These are phyloP conservation scores for Mrakia hoshinonis DNA, from an alignment of 768 basidiomycete species.

Conservation along the genomic window DNA sequence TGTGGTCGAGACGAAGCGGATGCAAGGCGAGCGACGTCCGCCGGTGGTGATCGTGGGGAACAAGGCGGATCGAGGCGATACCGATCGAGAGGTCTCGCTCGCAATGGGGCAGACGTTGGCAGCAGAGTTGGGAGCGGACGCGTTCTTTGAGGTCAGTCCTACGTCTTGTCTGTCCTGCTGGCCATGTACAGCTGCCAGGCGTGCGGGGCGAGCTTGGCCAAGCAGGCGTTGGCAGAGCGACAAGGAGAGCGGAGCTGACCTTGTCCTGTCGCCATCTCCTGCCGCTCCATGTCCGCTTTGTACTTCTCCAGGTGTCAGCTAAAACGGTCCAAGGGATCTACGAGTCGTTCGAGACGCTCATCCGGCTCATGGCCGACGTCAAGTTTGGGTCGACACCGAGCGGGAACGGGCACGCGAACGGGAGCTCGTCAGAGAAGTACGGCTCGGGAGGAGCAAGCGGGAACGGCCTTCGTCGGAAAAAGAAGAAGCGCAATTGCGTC, in stretches of 20 bases:
- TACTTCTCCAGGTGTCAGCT: constrained; percentile 6
- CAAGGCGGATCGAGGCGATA: constrained; percentile 77
- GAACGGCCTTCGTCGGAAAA: not conserved
- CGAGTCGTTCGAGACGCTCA: constrained; percentile 12
- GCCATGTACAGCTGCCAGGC: not conserved
- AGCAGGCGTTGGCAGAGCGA: not conserved
- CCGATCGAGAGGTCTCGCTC: constrained; percentile 78
- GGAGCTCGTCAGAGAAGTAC: not conserved
- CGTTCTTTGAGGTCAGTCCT: constrained; percentile 40
- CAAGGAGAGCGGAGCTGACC: not conserved
- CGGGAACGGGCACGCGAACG: not conserved
- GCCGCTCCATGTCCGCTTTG: not conserved
- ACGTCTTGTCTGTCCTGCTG: not conserved
- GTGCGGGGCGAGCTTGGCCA: not conserved
- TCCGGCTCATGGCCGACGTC: constrained; percentile 1
- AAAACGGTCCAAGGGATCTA: constrained; percentile 6
- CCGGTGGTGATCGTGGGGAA: constrained; percentile 90
- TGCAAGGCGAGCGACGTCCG: constrained; percentile 16
- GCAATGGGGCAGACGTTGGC: constrained; percentile 82
- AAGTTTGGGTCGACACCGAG: not conserved
- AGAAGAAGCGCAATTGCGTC: constrained; percentile 20
- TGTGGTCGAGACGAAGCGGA: constrained; percentile 21
- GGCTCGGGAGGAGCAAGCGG: not conserved
- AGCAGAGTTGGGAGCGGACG: constrained; percentile 75
- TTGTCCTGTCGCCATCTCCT: not conserved